phyloP scores from a whole-genome alignment of 352 stramenopile species.

The Peronospora destructor region DNA sequence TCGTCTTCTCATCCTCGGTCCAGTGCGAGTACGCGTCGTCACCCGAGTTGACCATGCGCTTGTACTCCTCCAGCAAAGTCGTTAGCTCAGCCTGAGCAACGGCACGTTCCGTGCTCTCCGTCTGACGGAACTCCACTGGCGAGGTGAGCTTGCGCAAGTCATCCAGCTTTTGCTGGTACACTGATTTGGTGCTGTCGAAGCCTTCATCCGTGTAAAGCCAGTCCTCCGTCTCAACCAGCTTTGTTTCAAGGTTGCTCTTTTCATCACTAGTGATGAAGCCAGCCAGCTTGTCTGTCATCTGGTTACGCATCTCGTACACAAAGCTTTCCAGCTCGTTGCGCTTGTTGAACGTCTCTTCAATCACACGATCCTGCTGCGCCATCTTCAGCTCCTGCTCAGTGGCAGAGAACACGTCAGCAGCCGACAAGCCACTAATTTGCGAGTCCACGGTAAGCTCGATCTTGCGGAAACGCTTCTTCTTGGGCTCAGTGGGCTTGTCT shows the following conservation, averaged over 20 bases:
- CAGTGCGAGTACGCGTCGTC: constrained; percentile 94
- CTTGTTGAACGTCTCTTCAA: constrained; percentile 97
- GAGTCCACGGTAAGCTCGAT: constrained; percentile 72
- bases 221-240: constrained; percentile 91
- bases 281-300: constrained; percentile 80
- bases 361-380: constrained; percentile 92
- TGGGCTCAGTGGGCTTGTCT: constrained; percentile 69
- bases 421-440: constrained; percentile 50
- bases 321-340: constrained; percentile 99
- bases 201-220: constrained; percentile 99
- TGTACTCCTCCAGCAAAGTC: constrained; percentile 91
- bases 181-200: constrained; percentile 96
- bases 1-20: constrained; percentile 91
- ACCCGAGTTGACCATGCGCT: constrained; percentile 90
- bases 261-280: constrained; percentile 88
- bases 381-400: constrained; percentile 92
- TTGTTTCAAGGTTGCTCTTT: constrained; percentile 77
- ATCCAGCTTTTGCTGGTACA: constrained; percentile 93
- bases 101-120: constrained; percentile 87
- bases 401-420: constrained; percentile 47
- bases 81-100: constrained; percentile 88
- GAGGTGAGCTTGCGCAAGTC: constrained; percentile 90
- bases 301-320: constrained; percentile 99
- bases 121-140: constrained; percentile 90
- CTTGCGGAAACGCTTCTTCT: constrained; percentile 95